Percentiles rank a stretch among this genome's conserved stretches.
Evolutionary conservation across 257 asterid species (phyloP).

Genomic region (Gardenia jasminoides): DNA sequence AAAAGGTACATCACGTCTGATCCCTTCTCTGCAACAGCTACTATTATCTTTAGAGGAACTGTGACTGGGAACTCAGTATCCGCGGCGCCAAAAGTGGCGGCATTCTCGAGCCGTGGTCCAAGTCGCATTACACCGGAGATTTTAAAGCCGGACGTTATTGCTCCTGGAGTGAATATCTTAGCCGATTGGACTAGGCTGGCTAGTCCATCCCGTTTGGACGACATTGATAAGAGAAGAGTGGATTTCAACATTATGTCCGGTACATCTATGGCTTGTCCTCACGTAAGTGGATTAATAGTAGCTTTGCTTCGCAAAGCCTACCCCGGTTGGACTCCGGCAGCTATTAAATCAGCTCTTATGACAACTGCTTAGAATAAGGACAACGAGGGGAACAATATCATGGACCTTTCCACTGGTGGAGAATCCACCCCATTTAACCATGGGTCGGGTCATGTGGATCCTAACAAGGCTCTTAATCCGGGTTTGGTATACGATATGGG

Average conservation of each 20-base stretch:
- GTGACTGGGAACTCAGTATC: constrained; percentile 62
- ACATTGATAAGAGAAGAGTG: no score
- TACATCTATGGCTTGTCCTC: no score
- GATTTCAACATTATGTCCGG: no score
- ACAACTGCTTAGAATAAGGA: constrained; percentile 75
- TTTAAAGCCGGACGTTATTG: no score
- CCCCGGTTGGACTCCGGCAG: no score
- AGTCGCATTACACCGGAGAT: no score
- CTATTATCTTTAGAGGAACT: constrained; percentile 64
- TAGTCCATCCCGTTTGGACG: no score
- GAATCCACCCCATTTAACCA: constrained; percentile 61
- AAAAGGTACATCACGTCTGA: constrained; percentile 52
- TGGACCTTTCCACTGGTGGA: constrained; percentile 74
- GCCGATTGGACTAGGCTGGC: no score
- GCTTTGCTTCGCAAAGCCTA: no score
- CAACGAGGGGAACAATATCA: constrained; percentile 47
- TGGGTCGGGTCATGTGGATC: constrained; percentile 79
- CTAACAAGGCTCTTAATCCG: constrained; percentile 70
- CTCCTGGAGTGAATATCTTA: no score
- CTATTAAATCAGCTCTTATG: no score
- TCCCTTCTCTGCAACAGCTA: constrained; percentile 77
- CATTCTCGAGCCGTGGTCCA: constrained; percentile 97
- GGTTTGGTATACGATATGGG: constrained; percentile 72
- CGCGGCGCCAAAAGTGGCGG: constrained; percentile 83
- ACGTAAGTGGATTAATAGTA: no score